Base-by-base conservation (phyloP, 148 eudicot species). In the Hydrangea macrophylla region DNA sequence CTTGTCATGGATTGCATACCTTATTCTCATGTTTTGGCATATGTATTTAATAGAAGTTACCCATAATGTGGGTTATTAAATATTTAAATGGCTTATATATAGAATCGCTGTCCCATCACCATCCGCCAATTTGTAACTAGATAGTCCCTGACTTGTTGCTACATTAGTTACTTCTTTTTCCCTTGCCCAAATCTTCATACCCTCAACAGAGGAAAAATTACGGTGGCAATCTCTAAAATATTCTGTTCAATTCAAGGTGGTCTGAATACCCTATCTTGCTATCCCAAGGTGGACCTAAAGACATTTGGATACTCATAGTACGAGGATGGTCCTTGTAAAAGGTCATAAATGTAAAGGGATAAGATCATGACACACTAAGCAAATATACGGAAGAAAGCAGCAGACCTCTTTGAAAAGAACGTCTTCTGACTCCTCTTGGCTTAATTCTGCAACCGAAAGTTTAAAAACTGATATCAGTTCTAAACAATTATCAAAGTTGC, bases 381-480 rank as follows among this genome's bases (percentile, higher is more conserved):
- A 26, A 70, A 61, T 39, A 27, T 54, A 40, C n/a, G 40, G 22
- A 70, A 61, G 27, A 20, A 68, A 65, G 56, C 58, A 64, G 44
- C 78, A 71, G 28, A 94, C 99, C 92, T 90, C 89, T 74, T 94
- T 94, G 69, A 94, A 94, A 62, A 84, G 85, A 75, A 94, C 91
- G 79, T 94, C 99, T 78, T 94, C 90, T 1, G 84, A 73, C 73
- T 94, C 99, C 71, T 94, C 99, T 65, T 80, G 78, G 65, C 89
- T 79, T 75, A 94, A 60, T 59, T 89, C 99, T 94, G 96, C 82
- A 85, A 64, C 57, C 37, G 66, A 68, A 62, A 68, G 45, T 28
- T 31, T 2, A 9, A 24, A 25, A 35, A 26, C 27, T 58, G 50
- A 55, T 15, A 60, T 65, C 5, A 73, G 71, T 24, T 37, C 24